Percentiles rank a stretch among this genome's conserved stretches.
Evolutionary conservation across 2,329 filamentous ascomycete genomes (phyloP).

Genomic region (Orbilia brochopaga): DNA sequence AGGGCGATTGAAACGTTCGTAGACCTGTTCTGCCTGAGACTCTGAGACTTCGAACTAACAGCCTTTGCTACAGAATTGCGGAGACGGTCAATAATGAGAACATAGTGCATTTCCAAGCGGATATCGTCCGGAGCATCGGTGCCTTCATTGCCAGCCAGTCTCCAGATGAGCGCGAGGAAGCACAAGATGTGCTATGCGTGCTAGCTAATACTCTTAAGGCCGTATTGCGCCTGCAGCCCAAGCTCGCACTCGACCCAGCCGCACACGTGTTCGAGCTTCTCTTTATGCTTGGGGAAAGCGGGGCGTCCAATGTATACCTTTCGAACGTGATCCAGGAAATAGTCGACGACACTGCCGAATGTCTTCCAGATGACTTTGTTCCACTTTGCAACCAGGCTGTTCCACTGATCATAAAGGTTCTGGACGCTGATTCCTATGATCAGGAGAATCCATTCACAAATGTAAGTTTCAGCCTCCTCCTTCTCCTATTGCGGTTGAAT

Average conservation of each 20-base stretch:
- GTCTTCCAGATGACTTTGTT: constrained; percentile 72
- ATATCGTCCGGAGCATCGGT: constrained; percentile 64
- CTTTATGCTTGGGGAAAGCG: constrained; percentile 86
- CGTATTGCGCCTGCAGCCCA: constrained; percentile 78
- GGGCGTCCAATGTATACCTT: constrained; percentile 87
- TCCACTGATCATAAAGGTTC: constrained; percentile 83
- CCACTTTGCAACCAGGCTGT: constrained; percentile 83
- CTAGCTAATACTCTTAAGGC: constrained; percentile 84
- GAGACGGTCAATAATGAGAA: constrained; percentile 52
- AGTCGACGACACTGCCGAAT: constrained; percentile 82
- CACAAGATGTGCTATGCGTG: constrained; percentile 89
- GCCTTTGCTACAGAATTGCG: constrained; percentile 60
- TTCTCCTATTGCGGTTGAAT: background rate
- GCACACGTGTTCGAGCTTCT: constrained; percentile 79
- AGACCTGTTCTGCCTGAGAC: background rate
- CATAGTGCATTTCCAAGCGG: constrained; percentile 55
- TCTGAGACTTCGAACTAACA: constrained; percentile 5
- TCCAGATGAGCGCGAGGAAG: constrained; percentile 75
- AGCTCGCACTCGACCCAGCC: constrained; percentile 73
- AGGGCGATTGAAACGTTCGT: constrained; percentile 78
- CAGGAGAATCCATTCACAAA: constrained; percentile 84
- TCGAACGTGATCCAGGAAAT: constrained; percentile 85
- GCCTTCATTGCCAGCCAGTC: constrained; percentile 67
- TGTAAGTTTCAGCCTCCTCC: constrained; percentile 59
- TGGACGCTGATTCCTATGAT: constrained; percentile 84